Conservation (phyloP, 2,329 filamentous ascomycete species). For the Sporothrix phasma region DNA sequence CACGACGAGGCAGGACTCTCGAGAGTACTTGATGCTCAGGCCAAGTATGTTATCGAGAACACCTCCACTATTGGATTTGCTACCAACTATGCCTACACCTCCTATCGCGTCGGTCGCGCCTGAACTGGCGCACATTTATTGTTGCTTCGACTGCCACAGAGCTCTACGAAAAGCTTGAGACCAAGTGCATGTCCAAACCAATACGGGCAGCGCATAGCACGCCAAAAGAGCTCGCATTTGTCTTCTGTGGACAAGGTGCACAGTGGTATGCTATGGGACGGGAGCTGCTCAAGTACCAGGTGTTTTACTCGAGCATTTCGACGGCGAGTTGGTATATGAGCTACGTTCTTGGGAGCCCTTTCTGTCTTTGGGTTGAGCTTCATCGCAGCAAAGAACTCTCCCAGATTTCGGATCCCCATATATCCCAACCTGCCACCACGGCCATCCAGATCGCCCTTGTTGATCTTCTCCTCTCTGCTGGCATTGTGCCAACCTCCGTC, state of each 20-base stretch:
- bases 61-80: background rate
- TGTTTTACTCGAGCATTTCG: conserved; percentile 23
- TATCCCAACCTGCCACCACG: conserved; percentile 26
- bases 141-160: conserved; percentile 14
- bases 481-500: conserved; percentile 22
- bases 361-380: conserved; percentile 21
- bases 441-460: conserved; percentile 29
- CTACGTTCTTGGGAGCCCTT: conserved; percentile 18
- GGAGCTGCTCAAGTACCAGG: conserved; percentile 26
- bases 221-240: conserved; percentile 20
- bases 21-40: conserved; percentile 10
- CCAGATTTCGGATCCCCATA: conserved; percentile 22
- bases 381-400: conserved; percentile 10
- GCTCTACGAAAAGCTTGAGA: conserved; percentile 24
- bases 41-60: conserved; percentile 12
- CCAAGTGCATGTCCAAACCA: conserved; percentile 8
- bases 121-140: conserved; percentile 16
- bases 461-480: conserved; percentile 24
- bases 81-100: conserved; percentile 19
- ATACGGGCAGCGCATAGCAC: conserved; percentile 8
- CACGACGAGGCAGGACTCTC: conserved; percentile 18
- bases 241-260: conserved; percentile 30
- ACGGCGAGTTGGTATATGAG: conserved; percentile 24
- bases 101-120: conserved; percentile 9
- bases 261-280: conserved; percentile 31